Evolutionary conservation across 306 rosid species (phyloP).

Genomic region (Aeschynomene evenia): DNA sequence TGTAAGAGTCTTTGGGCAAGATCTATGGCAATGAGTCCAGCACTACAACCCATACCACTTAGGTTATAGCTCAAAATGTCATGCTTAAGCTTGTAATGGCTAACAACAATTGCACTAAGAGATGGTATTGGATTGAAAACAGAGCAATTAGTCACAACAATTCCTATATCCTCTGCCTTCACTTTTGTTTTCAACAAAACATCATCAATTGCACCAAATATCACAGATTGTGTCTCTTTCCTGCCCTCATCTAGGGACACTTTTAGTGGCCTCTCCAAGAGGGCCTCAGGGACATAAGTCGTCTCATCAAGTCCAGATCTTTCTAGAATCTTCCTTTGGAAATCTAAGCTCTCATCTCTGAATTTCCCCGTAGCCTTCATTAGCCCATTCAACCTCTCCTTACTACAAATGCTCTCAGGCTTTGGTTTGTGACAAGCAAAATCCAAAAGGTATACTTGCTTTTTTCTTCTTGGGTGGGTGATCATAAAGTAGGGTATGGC

Average conservation of each 20-base stretch:
- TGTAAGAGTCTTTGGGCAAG: slow-evolving; percentile 39
- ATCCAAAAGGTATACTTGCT: slow-evolving; percentile 25
- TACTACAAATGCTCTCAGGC: neutral
- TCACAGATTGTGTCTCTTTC: slow-evolving; percentile 20
- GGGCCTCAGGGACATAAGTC: slow-evolving; percentile 8
- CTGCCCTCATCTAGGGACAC: slow-evolving; percentile 2
- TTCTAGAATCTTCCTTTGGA: neutral
- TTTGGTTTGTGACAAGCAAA: slow-evolving; percentile 35
- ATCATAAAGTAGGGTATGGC: neutral
- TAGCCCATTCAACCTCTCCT: slow-evolving; percentile 14
- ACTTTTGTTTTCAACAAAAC: slow-evolving; percentile 34
- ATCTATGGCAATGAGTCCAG: slow-evolving; percentile 35
- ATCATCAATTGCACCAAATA: slow-evolving; percentile 29
- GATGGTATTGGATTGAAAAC: slow-evolving; percentile 35
- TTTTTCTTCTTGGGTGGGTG: neutral
- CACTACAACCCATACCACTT: slow-evolving; percentile 45
- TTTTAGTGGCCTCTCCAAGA: slow-evolving; percentile 20
- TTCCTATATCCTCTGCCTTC: slow-evolving; percentile 20
- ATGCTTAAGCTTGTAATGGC: slow-evolving; percentile 25
- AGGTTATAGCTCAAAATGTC: slow-evolving; percentile 27
- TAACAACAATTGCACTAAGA: slow-evolving; percentile 24
- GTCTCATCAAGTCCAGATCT: slow-evolving; percentile 24
- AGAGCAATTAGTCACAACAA: slow-evolving; percentile 31
- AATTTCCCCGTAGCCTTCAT: neutral
- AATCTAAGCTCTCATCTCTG: slow-evolving; percentile 11